Base-by-base conservation (phyloP, 495 filamentous ascomycete genomes). In the Daldinia loculata region DNA sequence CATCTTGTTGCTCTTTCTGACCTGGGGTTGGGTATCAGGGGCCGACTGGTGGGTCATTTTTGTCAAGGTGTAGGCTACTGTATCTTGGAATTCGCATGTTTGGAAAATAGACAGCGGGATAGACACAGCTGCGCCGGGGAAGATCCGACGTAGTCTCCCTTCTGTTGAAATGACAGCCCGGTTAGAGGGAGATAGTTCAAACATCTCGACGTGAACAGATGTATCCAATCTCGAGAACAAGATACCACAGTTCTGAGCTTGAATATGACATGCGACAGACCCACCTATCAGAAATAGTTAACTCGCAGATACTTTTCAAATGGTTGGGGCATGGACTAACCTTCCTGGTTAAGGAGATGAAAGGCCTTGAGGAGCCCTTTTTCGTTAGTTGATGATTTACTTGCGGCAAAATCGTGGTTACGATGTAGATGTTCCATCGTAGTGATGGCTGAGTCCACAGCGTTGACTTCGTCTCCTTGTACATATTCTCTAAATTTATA, bases 221-320 rank as follows among this genome's bases (percentile, higher is more conserved):
- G 78, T 36, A 0, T 69, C 48, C 0, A 56, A 39, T 39, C 68
- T 76, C 2, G 78, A 80, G 48, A 90, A 73, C 8, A 90, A 67
- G 0, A 91, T 60, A 0, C 79, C 89, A 0, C 87, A 87, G 74
- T 92, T 92, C 70, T 91, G 89, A 14, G 73, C 78, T n/a, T 74
- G 70, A 32, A 91, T 77, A 59, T 89, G 75, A 12, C 88, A 67
- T 0, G 78, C 70, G 27, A 85, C 48, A 1, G 60, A 56, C 6
- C 64, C 53, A 63, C 65, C 74, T 77, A 43, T 36, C 4, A n/a
- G 36, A 56, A 50, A 50, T 45, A 45, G 32, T 72, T 55, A 69
- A 19, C 14, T 12, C 6, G 26, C 9, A 6, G 34, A 12, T 34
- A 14, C n/a, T n/a, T 17, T 66, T 36, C 3, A 58, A 12, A 52